Conservation (phyloP, 306 rosid species). For the Inga oerstediana region DNA sequence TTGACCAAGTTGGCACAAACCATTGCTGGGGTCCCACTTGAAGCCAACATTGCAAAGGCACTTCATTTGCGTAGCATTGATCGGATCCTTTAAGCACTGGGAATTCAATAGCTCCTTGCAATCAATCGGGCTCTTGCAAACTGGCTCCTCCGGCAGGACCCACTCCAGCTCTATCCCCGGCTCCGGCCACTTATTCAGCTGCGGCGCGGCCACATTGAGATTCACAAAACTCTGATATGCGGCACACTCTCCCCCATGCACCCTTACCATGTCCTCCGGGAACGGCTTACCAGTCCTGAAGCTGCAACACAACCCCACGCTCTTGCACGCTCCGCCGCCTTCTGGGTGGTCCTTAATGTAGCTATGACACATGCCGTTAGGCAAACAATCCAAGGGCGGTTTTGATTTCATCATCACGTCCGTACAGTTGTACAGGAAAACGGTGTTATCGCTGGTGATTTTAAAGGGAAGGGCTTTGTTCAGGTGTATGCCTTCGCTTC, state of each 20-base stretch:
- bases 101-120: slow-evolving; percentile 50
- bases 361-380: slow-evolving; percentile 38
- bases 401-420: not conserved
- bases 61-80: slow-evolving; percentile 25
- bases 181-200: slow-evolving; percentile 46
- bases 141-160: slow-evolving; percentile 44
- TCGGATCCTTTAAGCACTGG: slow-evolving; percentile 45
- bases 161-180: slow-evolving; percentile 55
- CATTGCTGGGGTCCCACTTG: slow-evolving; percentile 48
- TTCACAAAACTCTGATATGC: slow-evolving; percentile 53
- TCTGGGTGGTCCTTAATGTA: slow-evolving; percentile 36
- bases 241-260: slow-evolving; percentile 41
- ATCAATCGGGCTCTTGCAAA: slow-evolving; percentile 37
- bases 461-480: slow-evolving; percentile 39
- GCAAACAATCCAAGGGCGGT: slow-evolving; percentile 35
- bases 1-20: slow-evolving; percentile 33
- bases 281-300: slow-evolving; percentile 32
- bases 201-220: not conserved
- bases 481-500: slow-evolving; percentile 43
- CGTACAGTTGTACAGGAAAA: slow-evolving; percentile 48
- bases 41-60: slow-evolving; percentile 51
- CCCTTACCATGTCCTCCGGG: slow-evolving; percentile 9
- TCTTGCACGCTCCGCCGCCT: slow-evolving; percentile 7
- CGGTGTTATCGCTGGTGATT: slow-evolving; percentile 39
- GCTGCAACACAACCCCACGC: slow-evolving; percentile 32